phyloP scores from a whole-genome alignment of 495 filamentous ascomycete genomes.

The Xylaria flabelliformis region DNA sequence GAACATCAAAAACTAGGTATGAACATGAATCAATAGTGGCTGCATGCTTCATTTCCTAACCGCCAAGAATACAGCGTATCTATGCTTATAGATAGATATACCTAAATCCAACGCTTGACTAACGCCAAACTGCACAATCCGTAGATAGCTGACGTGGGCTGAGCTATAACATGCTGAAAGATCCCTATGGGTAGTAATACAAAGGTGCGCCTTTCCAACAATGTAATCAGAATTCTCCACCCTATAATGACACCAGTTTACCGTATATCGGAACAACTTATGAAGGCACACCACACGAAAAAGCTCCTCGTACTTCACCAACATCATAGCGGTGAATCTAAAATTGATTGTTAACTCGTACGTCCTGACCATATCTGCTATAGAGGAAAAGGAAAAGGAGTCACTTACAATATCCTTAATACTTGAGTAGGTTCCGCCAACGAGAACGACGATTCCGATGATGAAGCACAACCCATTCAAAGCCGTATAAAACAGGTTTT shows the following conservation, averaged over 20 bases:
- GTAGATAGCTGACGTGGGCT: neutral
- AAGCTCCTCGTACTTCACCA: conserved; percentile 10
- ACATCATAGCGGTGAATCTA: conserved; percentile 20
- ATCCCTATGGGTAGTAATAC: neutral
- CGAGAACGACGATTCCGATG: conserved; percentile 63
- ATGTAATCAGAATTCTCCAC: conserved; percentile 1
- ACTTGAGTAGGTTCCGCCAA: conserved; percentile 64
- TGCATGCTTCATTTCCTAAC: neutral
- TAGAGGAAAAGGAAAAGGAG: neutral
- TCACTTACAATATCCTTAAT: conserved; percentile 62
- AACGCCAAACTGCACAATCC: conserved; percentile 6
- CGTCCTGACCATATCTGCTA: neutral
- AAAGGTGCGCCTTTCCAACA: conserved; percentile 5
- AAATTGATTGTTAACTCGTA: neutral
- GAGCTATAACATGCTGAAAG: neutral
- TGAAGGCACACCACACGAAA: conserved; percentile 13
- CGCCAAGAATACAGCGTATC: conserved; percentile 1
- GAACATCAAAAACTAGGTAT: neutral
- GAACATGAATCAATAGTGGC: neutral
- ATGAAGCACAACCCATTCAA: conserved; percentile 59
- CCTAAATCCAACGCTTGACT: conserved; percentile 4
- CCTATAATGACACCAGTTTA: neutral
- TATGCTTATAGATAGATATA: neutral
- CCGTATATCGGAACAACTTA: conserved; percentile 7
- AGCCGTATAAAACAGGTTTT: conserved; percentile 54